Conservation (phyloP, 2,329 filamentous ascomycete genomes). For the Verticillium isaacii region DNA sequence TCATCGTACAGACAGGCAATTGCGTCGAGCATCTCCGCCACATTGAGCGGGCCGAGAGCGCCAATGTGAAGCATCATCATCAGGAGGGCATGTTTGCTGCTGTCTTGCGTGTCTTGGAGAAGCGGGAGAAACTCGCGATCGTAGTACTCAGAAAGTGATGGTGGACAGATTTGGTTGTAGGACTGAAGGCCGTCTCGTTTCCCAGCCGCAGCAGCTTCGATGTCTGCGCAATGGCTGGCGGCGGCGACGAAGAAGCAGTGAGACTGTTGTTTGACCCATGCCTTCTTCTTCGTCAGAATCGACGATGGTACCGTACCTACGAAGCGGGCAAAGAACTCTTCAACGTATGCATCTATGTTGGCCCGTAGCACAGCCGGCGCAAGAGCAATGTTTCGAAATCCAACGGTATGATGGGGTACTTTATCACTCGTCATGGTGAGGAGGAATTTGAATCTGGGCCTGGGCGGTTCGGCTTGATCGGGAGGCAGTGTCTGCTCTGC, state of each 20-base stretch:
- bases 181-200: not conserved
- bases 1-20: slow-evolving; percentile 4
- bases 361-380: slow-evolving; percentile 8
- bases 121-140: slow-evolving; percentile 13
- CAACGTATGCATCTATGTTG: slow-evolving; percentile 6
- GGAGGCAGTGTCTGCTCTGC: not conserved
- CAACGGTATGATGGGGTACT: not conserved
- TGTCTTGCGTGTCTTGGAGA: slow-evolving; percentile 5
- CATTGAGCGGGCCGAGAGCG: not conserved
- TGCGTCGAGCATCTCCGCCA: slow-evolving; percentile 1
- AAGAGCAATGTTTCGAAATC: slow-evolving; percentile 4
- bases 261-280: slow-evolving; percentile 8
- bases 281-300: not conserved
- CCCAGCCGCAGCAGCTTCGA: not conserved
- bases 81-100: not conserved
- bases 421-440: slow-evolving; percentile 5
- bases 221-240: slow-evolving; percentile 9
- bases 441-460: slow-evolving; percentile 9
- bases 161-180: slow-evolving; percentile 5
- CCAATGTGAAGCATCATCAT: not conserved
- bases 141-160: slow-evolving; percentile 8
- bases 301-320: not conserved
- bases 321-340: slow-evolving; percentile 11
- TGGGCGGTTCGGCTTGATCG: not conserved
- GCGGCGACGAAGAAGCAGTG: slow-evolving; percentile 13